Evolutionary conservation across 768 basidiomycete genomes (phyloP).

Genomic region (Serpula lacrymans): DNA sequence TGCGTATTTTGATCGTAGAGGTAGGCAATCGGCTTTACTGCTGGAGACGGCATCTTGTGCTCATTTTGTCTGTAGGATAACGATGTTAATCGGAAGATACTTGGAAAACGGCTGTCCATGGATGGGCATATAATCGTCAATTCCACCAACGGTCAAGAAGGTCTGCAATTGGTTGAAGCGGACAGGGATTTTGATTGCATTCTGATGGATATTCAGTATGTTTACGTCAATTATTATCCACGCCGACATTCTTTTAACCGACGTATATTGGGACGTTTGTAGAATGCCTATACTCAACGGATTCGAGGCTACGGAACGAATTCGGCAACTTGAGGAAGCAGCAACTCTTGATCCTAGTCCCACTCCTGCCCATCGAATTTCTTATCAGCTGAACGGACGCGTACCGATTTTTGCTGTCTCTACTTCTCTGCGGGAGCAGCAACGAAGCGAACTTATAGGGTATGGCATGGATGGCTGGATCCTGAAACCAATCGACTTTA

Average conservation of each 20-base stretch:
- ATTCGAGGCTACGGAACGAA: slow-evolving; percentile 62
- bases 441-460: slow-evolving; percentile 48
- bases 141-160: slow-evolving; percentile 75
- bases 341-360: not conserved
- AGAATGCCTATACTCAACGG: slow-evolving; percentile 84
- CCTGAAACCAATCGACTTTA: slow-evolving; percentile 79
- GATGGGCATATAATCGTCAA: slow-evolving; percentile 65
- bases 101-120: slow-evolving; percentile 62
- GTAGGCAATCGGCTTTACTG: slow-evolving; percentile 28
- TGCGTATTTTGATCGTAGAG: slow-evolving; percentile 66
- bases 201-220: slow-evolving; percentile 83
- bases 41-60: no score
- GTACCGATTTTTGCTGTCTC: slow-evolving; percentile 84
- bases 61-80: slow-evolving; percentile 48
- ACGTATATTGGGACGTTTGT: slow-evolving; percentile 1
- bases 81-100: slow-evolving; percentile 66
- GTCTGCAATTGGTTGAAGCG: slow-evolving; percentile 51
- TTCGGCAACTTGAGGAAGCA: slow-evolving; percentile 55
- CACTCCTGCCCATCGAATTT: slow-evolving; percentile 27
- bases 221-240: slow-evolving; percentile 4
- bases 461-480: slow-evolving; percentile 80
- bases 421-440: slow-evolving; percentile 60
- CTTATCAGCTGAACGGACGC: slow-evolving; percentile 53
- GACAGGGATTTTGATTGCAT: slow-evolving; percentile 68
- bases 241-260: slow-evolving; percentile 2